Evolutionary conservation across 371 early-diverging fungal genomes (phyloP), one percentile per base, ranked within the genome.

Genomic region (Actinomucor elegans): DNA sequence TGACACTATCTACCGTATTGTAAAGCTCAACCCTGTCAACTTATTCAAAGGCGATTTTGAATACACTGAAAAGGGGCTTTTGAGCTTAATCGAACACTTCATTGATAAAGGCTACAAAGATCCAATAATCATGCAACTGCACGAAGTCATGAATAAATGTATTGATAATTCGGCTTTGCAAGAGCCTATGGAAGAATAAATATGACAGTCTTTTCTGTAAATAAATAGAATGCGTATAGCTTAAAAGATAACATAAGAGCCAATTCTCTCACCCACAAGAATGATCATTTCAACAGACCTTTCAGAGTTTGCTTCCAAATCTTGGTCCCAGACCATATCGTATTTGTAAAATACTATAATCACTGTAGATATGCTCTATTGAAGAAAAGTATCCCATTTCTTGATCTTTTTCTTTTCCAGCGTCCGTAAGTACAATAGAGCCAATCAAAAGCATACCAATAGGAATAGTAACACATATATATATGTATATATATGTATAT

Each of bases 301-400:
- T 12, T 61, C 57, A 5, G 83, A 79, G 43, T 79, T 74, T 5
- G 59, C 55, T n/a, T 79, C 18, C 27, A 90, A 56, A 47, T 90
- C 88, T 11, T 70, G 42, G 42, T 88, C 88, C 63, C 84, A 90
- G 15, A 54, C 52, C 1, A 88, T 73, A 1, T 64, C 61, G 10
- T 72, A 79, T 35, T 75, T 71, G 48, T 77, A 77, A 61, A 90
- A 90, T 5, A 88, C 55, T 6, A 77, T 59, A 24, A 88, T 66
- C 9, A 84, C 77, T 2, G 88, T 90, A 3, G 83, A 81, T 1
- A 88, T 88, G 21, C 82, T 80, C 43, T 83, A 84, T 15, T 72
- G 71, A 60, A n/a, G n/a, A n/a, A n/a, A 85, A 84, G 47, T 81
- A 88, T 14, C 91, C 90, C 36, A 83, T 75, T 41, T 55, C 33